Percentiles rank a stretch among this genome's conserved stretches.
phyloP scores from a whole-genome alignment of 306 rosid species.

The Albizia julibrissin region DNA sequence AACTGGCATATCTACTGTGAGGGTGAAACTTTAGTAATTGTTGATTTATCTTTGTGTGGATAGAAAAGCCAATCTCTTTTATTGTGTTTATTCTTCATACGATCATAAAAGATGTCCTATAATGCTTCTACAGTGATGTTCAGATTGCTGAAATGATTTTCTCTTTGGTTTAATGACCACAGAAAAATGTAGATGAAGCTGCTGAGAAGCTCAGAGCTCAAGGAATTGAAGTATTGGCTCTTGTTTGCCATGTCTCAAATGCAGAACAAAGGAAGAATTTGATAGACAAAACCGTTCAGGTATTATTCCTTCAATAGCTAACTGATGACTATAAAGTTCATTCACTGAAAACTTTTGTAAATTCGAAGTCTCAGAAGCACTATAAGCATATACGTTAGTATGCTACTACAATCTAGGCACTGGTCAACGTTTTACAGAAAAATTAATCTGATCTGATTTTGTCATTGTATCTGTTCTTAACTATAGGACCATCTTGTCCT shows the following conservation, averaged over 20 bases:
- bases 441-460: slow-evolving; percentile 3
- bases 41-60: slow-evolving; percentile 8
- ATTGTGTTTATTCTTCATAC: not conserved
- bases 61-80: not conserved
- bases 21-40: not conserved
- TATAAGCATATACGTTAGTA: not conserved
- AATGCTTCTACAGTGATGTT: slow-evolving; percentile 1
- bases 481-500: not conserved
- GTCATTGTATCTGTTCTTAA: not conserved
- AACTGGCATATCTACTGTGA: not conserved
- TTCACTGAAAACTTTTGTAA: not conserved
- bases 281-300: slow-evolving; percentile 74
- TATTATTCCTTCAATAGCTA: slow-evolving; percentile 27
- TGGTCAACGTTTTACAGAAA: not conserved
- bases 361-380: not conserved
- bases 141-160: not conserved
- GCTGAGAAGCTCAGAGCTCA: slow-evolving; percentile 62
- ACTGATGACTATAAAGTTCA: not conserved
- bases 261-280: slow-evolving; percentile 79
- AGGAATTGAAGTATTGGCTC: slow-evolving; percentile 73
- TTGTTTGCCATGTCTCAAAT: slow-evolving; percentile 88
- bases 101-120: not conserved
- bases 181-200: slow-evolving; percentile 94
- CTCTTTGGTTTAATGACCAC: slow-evolving; percentile 29
- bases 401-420: not conserved